phyloP scores from a whole-genome alignment of 2,329 filamentous ascomycete genomes.

The Zymoseptoria brevis region DNA sequence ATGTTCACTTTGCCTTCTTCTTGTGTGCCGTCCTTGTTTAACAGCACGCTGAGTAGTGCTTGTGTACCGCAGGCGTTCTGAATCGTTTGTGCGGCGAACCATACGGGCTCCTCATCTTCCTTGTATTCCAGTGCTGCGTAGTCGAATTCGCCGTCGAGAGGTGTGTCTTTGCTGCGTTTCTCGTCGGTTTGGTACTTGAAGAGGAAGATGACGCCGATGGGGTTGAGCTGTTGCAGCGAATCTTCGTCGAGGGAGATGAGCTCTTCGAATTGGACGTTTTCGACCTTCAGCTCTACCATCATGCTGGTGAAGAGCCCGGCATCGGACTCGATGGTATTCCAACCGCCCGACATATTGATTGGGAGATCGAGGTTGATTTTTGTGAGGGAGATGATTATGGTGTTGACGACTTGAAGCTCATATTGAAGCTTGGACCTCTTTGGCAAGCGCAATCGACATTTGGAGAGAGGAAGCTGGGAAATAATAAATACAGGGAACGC shows the following conservation, averaged over 20 bases:
- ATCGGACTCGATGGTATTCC: slow-evolving; percentile 97
- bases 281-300: slow-evolving; percentile 83
- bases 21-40: slow-evolving; percentile 59
- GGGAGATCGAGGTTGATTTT: neutral
- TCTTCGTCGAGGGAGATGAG: slow-evolving; percentile 80
- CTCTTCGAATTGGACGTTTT: slow-evolving; percentile 94
- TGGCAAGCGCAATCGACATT: no score
- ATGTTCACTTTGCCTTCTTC: slow-evolving; percentile 53
- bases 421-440: no score
- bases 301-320: slow-evolving; percentile 96
- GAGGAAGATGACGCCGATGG: slow-evolving; percentile 83
- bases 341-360: slow-evolving; percentile 52
- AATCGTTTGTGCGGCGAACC: slow-evolving; percentile 95
- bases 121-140: slow-evolving; percentile 49
- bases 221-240: slow-evolving; percentile 54
- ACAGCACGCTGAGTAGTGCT: slow-evolving; percentile 79
- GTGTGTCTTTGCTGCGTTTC: slow-evolving; percentile 51
- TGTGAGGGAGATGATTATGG: no score
- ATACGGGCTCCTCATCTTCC: slow-evolving; percentile 47
- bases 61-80: slow-evolving; percentile 98
- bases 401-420: neutral
- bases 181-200: slow-evolving; percentile 86
- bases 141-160: slow-evolving; percentile 77
- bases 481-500: no score
- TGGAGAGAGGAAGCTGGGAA: no score